Evolutionary conservation across 441 rosid species (phyloP).

Genomic region (Pelargonium australe): DNA sequence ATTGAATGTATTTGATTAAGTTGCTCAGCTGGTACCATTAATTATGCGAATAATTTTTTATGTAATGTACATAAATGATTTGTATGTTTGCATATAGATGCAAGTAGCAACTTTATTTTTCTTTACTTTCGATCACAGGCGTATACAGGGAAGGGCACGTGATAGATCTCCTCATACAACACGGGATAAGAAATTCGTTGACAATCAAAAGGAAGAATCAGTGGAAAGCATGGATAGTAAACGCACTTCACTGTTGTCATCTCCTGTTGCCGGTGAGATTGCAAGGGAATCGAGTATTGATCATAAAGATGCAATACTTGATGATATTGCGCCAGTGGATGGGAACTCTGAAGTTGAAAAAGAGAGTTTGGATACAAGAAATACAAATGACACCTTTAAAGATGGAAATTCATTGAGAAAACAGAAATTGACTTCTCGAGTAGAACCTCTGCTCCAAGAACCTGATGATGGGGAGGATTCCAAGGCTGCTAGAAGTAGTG

Average conservation of each 20-base stretch:
- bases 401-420: constrained; percentile 36
- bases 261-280: constrained; percentile 41
- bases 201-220: constrained; percentile 47
- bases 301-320: constrained; percentile 39
- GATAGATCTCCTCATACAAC: constrained; percentile 42
- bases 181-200: constrained; percentile 32
- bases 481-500: constrained; percentile 85
- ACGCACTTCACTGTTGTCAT: constrained; percentile 32
- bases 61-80: too few species aligned
- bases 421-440: constrained; percentile 34
- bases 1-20: too few species aligned
- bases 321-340: constrained; percentile 30
- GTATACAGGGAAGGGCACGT: constrained; percentile 27
- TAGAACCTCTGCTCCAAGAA: constrained; percentile 41
- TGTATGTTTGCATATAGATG: too few species aligned
- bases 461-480: constrained; percentile 59
- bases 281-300: constrained; percentile 49
- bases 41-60: too few species aligned
- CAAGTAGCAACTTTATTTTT: not conserved
- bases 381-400: constrained; percentile 23
- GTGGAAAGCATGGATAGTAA: constrained; percentile 55
- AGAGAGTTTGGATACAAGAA: constrained; percentile 26
- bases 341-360: constrained; percentile 47
- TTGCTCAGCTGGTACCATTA: too few species aligned
- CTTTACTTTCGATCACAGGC: constrained; percentile 28